Conservation (phyloP, 2,329 filamentous ascomycete species). For the Elsinoe fawcettii region DNA sequence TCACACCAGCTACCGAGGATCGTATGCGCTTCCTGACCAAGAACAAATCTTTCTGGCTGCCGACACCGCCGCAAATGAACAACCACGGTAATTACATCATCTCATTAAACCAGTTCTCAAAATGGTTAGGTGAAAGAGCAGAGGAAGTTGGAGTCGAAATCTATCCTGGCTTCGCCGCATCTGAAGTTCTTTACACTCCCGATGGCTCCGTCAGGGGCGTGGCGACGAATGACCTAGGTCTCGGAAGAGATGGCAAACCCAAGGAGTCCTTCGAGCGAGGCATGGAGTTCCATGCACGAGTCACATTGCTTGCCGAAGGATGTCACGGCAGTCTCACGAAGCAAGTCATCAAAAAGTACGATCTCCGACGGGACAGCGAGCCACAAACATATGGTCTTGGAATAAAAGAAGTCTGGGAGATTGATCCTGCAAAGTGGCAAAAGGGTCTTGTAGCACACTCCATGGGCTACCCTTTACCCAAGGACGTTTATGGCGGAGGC, state of each 20-base stretch:
- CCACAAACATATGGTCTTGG: constrained; percentile 93
- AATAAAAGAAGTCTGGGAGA: constrained; percentile 95
- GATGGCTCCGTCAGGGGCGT: constrained; percentile 90
- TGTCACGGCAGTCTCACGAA: constrained; percentile 95
- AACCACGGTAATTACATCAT: constrained; percentile 98
- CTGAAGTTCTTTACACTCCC: constrained; percentile 77
- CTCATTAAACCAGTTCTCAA: constrained; percentile 86
- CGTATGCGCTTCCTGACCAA: constrained; percentile 93
- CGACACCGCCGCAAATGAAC: constrained; percentile 91
- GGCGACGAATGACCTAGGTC: constrained; percentile 88
- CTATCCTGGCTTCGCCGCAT: constrained; percentile 91
- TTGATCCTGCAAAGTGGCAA: constrained; percentile 84
- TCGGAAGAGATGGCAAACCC: constrained; percentile 70
- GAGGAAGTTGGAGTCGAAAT: constrained; percentile 94
- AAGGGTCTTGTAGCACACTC: constrained; percentile 81
- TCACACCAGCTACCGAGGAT: constrained; percentile 74
- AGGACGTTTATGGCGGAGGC: constrained; percentile 89
- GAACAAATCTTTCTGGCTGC: constrained; percentile 67
- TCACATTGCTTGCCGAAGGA: constrained; percentile 88
- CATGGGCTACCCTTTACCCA: constrained; percentile 83
- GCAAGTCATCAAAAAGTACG: constrained; percentile 89
- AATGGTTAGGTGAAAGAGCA: constrained; percentile 93
- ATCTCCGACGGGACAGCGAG: constrained; percentile 79
- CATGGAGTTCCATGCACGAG: constrained; percentile 94
- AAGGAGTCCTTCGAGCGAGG: constrained; percentile 91